Conservation (phyloP, 768 basidiomycete species). For the Phlebiopsis flavidoalba region DNA sequence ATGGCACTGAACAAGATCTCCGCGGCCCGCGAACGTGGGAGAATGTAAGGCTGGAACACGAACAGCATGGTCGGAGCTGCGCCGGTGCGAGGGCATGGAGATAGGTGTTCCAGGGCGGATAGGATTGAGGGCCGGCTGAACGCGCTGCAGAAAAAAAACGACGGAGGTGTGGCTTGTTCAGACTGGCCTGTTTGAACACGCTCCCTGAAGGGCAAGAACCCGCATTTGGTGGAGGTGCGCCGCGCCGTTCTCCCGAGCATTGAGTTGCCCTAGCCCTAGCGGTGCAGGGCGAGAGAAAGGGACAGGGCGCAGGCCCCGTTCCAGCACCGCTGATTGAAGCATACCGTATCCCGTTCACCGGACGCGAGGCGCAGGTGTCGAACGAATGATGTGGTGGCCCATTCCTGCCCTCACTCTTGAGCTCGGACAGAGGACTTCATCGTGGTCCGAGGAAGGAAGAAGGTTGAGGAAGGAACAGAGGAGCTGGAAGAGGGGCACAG, state of each 20-base stretch:
- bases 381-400: slow-evolving; percentile 64
- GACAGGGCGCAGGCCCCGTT: slow-evolving; percentile 31
- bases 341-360: slow-evolving; percentile 74
- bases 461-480: slow-evolving; percentile 29
- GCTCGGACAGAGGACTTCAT: slow-evolving; percentile 25
- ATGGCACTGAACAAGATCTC: slow-evolving; percentile 39
- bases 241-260: slow-evolving; percentile 29
- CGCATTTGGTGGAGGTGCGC: slow-evolving; percentile 11
- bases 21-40: slow-evolving; percentile 27
- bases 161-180: slow-evolving; percentile 51
- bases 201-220: slow-evolving; percentile 28
- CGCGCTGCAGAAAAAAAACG: slow-evolving; percentile 53
- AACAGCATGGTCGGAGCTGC: slow-evolving; percentile 12
- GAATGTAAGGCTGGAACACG: slow-evolving; percentile 16
- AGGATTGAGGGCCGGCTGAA: slow-evolving; percentile 44
- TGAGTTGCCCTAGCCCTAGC: slow-evolving; percentile 38
- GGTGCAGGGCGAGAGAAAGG: slow-evolving; percentile 45
- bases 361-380: slow-evolving; percentile 53
- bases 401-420: slow-evolving; percentile 67
- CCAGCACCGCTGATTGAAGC: slow-evolving; percentile 39
- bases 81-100: slow-evolving; percentile 51
- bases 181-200: slow-evolving; percentile 69
- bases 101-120: slow-evolving; percentile 55
- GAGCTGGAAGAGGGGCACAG: slow-evolving; percentile 43
- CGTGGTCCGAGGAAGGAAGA: slow-evolving; percentile 17